phyloP scores from a whole-genome alignment of 768 basidiomycete genomes.

The Exsudoporus frostii region DNA sequence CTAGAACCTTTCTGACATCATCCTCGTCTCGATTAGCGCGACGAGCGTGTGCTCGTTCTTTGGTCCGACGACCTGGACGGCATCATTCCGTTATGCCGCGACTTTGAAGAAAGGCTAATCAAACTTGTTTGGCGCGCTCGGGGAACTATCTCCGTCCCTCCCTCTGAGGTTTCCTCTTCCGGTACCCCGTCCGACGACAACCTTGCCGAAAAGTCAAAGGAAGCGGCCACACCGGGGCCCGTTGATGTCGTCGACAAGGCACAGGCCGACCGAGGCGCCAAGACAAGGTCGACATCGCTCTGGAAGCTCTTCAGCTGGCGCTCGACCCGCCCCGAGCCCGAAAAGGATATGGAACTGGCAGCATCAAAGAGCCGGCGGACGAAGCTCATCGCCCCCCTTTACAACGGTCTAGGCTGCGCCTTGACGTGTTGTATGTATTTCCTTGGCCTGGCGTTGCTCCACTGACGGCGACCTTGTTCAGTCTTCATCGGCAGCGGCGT shows the following conservation, averaged over 20 bases:
- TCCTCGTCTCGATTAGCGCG: conserved; percentile 47
- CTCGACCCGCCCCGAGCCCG: conserved; percentile 39
- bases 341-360: conserved; percentile 53
- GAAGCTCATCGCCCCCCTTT: conserved; percentile 68
- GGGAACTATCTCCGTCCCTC: conserved; percentile 30
- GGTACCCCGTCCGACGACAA: conserved; percentile 51
- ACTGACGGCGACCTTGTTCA: conserved; percentile 26
- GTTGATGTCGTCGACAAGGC: conserved; percentile 6
- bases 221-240: conserved; percentile 13
- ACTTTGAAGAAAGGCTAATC: conserved; percentile 78
- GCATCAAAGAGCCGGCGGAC: conserved; percentile 41
- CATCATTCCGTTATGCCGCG: conserved; percentile 69
- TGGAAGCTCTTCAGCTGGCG: conserved; percentile 41
- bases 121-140: conserved; percentile 72
- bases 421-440: conserved; percentile 56
- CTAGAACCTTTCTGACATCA: not conserved
- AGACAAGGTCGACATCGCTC: not conserved
- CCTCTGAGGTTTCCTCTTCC: conserved; percentile 41
- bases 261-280: not conserved
- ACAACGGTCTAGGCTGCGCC: conserved; percentile 66
- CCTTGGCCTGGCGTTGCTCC: not conserved
- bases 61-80: conserved; percentile 84
- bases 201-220: conserved; percentile 47
- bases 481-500: conserved; percentile 69
- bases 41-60: conserved; percentile 77